Evolutionary conservation across 106 monocot species (phyloP).

Genomic region (Ottelia alismoides): DNA sequence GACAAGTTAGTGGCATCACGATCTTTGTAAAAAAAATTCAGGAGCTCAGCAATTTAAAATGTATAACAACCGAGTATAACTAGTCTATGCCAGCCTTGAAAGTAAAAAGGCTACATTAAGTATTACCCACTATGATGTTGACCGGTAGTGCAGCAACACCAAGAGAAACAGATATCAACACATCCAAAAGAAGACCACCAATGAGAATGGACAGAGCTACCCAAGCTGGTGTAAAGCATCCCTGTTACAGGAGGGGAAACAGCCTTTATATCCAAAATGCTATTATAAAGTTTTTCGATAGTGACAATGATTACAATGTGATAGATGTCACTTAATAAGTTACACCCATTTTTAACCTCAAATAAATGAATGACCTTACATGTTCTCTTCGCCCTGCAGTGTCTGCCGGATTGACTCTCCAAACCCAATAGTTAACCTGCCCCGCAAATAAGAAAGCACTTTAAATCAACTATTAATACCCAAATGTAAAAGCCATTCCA

Average conservation of each 20-base stretch:
- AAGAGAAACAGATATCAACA: constrained; percentile 82
- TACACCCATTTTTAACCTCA: not conserved
- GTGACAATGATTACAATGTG: no score
- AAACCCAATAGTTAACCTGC: constrained; percentile 73
- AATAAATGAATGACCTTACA: constrained; percentile 60
- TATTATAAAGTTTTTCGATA: no score
- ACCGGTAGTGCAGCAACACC: constrained; percentile 88
- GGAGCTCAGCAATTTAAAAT: no score
- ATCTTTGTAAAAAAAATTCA: no score
- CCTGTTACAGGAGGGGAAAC: constrained; percentile 40
- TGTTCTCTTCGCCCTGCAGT: constrained; percentile 27
- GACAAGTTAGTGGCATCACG: no score
- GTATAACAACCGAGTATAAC: no score
- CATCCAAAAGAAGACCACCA: constrained; percentile 87
- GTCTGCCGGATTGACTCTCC: constrained; percentile 69
- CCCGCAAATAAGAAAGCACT: no score
- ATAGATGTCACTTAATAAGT: constrained; percentile 4
- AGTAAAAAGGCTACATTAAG: no score
- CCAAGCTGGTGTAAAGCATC: constrained; percentile 77
- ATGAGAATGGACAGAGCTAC: constrained; percentile 78
- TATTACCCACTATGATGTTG: constrained; percentile 85
- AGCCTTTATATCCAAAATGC: no score
- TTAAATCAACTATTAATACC: no score
- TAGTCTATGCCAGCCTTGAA: no score
- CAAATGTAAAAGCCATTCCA: no score